Percentiles rank a stretch among this genome's conserved stretches.
Evolutionary conservation across 2,329 filamentous ascomycete species (phyloP).

Genomic region (Verticillium klebahnii): DNA sequence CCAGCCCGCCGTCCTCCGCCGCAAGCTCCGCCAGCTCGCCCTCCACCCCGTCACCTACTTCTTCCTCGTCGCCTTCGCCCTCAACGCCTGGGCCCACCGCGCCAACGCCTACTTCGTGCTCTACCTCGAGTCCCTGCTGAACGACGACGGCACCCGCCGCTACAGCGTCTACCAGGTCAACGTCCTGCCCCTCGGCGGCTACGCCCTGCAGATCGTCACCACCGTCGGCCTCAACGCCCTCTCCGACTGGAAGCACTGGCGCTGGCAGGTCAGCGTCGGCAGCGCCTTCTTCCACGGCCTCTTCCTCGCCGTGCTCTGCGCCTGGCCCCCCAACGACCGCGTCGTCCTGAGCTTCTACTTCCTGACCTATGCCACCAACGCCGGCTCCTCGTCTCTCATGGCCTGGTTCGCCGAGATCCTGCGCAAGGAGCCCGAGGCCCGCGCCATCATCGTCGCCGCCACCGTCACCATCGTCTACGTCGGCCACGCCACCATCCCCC

Average conservation of each 20-base stretch:
- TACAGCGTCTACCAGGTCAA: slow-evolving; percentile 27
- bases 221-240: slow-evolving; percentile 29
- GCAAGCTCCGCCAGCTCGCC: slow-evolving; percentile 20
- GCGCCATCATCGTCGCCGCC: slow-evolving; percentile 28
- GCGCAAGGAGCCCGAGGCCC: slow-evolving; percentile 29
- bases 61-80: slow-evolving; percentile 22
- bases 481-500: slow-evolving; percentile 31
- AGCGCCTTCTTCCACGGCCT: slow-evolving; percentile 21
- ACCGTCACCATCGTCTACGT: slow-evolving; percentile 33
- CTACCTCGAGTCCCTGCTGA: slow-evolving; percentile 22
- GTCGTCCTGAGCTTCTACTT: slow-evolving; percentile 30
- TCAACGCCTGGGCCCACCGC: slow-evolving; percentile 23
- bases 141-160: slow-evolving; percentile 17
- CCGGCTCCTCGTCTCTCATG: slow-evolving; percentile 26
- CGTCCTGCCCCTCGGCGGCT: slow-evolving; percentile 22
- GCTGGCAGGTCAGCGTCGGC: slow-evolving; percentile 30
- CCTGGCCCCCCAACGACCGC: slow-evolving; percentile 25
- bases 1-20: slow-evolving; percentile 15
- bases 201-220: slow-evolving; percentile 27
- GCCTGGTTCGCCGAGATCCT: slow-evolving; percentile 30
- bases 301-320: slow-evolving; percentile 25
- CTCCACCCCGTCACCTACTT: slow-evolving; percentile 25
- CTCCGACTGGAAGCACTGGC: slow-evolving; percentile 32
- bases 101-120: slow-evolving; percentile 29
- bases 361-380: slow-evolving; percentile 27